Conservation (phyloP, 176 grass and related monocot genomes). For the Lolium perenne region DNA sequence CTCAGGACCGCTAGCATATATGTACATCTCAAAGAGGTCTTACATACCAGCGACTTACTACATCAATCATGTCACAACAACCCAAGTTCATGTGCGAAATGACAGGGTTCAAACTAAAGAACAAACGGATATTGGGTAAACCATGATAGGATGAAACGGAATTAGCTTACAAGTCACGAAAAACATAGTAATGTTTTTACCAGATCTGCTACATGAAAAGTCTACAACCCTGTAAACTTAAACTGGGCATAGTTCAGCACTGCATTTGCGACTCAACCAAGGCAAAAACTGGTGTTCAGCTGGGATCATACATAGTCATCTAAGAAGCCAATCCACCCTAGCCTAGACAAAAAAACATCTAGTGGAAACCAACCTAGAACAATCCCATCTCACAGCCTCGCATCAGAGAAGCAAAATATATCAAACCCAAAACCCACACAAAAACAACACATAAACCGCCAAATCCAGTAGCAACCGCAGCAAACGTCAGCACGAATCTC, state of each 20-base stretch:
- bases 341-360: not conserved
- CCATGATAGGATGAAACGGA: not conserved
- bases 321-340: not conserved
- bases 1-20: not conserved
- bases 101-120: not conserved
- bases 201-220: not conserved
- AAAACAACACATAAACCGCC: not conserved
- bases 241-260: not conserved
- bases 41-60: not conserved
- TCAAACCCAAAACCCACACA: not conserved
- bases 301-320: not conserved
- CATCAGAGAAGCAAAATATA: not conserved
- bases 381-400: not conserved
- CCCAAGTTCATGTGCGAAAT: not conserved
- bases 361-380: not conserved
- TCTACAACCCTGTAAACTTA: not conserved
- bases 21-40: not conserved
- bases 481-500: not conserved
- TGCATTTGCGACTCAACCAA: no score
- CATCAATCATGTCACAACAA: not conserved
- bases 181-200: not conserved
- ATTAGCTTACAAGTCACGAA: not conserved
- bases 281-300: not conserved
- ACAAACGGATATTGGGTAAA: not conserved
- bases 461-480: not conserved